Conservation (phyloP, 148 eudicot genomes). For the Simmondsia chinensis region DNA sequence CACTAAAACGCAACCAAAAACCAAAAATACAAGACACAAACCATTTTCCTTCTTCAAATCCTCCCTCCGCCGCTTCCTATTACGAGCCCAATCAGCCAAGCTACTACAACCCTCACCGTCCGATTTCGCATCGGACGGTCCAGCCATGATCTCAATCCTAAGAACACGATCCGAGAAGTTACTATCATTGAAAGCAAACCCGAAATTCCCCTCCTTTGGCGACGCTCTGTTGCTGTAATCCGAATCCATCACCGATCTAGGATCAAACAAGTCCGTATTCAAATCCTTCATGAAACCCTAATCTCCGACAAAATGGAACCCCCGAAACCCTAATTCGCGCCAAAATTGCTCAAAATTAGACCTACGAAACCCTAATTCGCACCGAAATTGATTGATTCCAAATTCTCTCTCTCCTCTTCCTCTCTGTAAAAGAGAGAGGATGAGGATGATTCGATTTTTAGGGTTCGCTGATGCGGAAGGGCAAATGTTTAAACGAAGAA, state of each 20-base stretch:
- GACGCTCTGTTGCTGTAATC: constrained; percentile 23
- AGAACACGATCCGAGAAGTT: constrained; percentile 79
- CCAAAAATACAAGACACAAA: constrained; percentile 9
- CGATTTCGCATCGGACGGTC: constrained; percentile 31
- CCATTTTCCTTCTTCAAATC: constrained; percentile 45
- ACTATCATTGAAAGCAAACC: constrained; percentile 79
- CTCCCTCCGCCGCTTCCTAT: constrained; percentile 54
- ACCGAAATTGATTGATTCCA: no score
- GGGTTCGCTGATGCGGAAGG: no score
- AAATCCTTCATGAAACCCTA: constrained; percentile 17
- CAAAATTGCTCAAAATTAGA: no score
- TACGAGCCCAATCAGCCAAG: constrained; percentile 70
- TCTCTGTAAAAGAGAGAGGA: no score
- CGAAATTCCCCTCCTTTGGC: constrained; percentile 56
- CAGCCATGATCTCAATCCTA: constrained; percentile 66
- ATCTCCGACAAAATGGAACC: no score
- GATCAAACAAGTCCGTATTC: constrained; percentile 63
- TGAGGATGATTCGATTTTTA: no score
- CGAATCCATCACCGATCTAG: constrained; percentile 62
- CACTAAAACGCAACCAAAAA: neutral
- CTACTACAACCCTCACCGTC: constrained; percentile 41
- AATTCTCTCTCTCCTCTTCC: no score
- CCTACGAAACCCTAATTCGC: no score
- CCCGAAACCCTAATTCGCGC: no score
- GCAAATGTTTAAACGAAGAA: no score